Evolutionary conservation across 441 rosid genomes (phyloP), one percentile per base, ranked within the genome.

Genomic region (Codiaeum variegatum): DNA sequence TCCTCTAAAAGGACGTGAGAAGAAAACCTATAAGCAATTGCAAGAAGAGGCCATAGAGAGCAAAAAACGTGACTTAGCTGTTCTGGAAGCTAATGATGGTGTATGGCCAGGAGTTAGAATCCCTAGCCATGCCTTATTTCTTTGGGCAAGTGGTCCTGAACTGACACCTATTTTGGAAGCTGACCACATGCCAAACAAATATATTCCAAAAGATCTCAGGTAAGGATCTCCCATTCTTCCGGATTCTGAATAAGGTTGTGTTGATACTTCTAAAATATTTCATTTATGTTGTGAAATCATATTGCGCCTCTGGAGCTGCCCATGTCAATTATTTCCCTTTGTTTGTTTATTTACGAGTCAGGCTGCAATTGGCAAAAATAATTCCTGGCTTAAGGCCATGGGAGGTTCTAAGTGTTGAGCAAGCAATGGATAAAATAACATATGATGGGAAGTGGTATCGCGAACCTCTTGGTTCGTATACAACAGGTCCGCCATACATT

Each of bases 171-270:
- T 78, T 51, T 74, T 93, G 80, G 97, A 93, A 83, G 59, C 81
- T 63, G 98, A 93, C 75, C 92, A 90, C 83, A 91, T 93, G 98
- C 97, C 97, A 10, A 93, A 93, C 82, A 93, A 91, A 79, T 91
- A 80, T 83, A 93, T 93, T 70, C 94, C 98, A 18, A 91, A 88
- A 84, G 89, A 87, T 60, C 83, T 94, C 36, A 87, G 98, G 96
- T 91, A 83, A 70, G 51, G 24, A 26, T 34, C 34, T 70, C 46
- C 61, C 47, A 13, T 66, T 68, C 52, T 7, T 16, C 61, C 72
- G 52, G 6, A 26, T 62, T 19, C 67, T 60, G 46, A 31, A 29
- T 60, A 49, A 38, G 38, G 26, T 10, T 23, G 11, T 61, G n/a
- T 19, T 34, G 38, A 2, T 34, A 52, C 28, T 36, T 49, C 32